Evolutionary conservation across 768 basidiomycete genomes (phyloP), one percentile per base, ranked within the genome.

Genomic region (Boletus vinaceobasis): DNA sequence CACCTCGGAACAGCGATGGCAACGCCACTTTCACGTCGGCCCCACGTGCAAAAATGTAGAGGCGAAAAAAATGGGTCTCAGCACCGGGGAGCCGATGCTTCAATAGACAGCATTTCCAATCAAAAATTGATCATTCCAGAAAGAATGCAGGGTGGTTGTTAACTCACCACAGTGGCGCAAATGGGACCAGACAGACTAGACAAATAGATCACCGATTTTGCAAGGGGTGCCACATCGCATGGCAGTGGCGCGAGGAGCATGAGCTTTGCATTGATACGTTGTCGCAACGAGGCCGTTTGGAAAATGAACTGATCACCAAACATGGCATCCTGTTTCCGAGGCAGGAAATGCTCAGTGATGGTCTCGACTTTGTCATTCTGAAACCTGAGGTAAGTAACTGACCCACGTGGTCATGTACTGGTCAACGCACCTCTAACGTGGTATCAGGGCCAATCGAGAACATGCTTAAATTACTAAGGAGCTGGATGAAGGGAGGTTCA

Each of bases 121-220:
- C 55, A 58, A 42, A 4, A n/a, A 27, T 48, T 43, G 46, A 35
- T 44, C 38, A 2, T 23, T 46, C 53, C 17, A 31, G 43, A 23
- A 19, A 31, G 33, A 50, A 54, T 36, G 42, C 49, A 37, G 17
- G 40, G n/a, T 10, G 50, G 45, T 23, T 36, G 26, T 40, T 43
- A 42, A 58, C 71, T 62, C 43, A 72, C 71, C 43, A 71, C 57
- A 29, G 54, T 54, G 43, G 62, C 62, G 11, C 44, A 55, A 43
- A 72, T 48, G 14, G 69, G 42, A n/a, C 63, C 66, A 31, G 63
- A 63, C 17, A 60, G 31, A 50, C 61, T 71, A 17, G 70, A 66
- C 56, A 71, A 51, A 59, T 65, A 72, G 17, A 70, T 62, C 27
- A 61, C 69, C 15, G 69, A 71, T 56, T 72, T 71, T n/a, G 69